Base-by-base conservation (phyloP, 2,329 filamentous ascomycete species). In the Colletotrichum neosansevieriae region DNA sequence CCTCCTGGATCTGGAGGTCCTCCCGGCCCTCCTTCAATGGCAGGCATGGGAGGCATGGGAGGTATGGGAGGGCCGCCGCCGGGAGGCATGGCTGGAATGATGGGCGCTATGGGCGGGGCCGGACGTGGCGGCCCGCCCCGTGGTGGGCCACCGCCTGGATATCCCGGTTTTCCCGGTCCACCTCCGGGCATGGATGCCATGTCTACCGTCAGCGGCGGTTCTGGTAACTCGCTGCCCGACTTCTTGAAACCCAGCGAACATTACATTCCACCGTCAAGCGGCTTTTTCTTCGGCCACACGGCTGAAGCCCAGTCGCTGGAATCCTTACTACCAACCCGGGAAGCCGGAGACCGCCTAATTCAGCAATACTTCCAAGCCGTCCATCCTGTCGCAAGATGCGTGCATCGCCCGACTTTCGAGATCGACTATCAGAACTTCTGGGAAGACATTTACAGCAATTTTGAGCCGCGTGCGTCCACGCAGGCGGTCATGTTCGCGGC, bases 401-500 rank as follows among this genome's bases (percentile, higher is more conserved):
- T 93, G 1, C 91, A 94, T 75, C 83, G 87, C 21, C 88, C 89
- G 1, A 88, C 88, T 0, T 91, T 94, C 67, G 86, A 92, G 74
- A 80, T 80, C 17, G 84, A 89, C 50, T 94, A 93, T 73, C 77
- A 83, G 2, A 77, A 79, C 1, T 93, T 94, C 73, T 93, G 91
- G 89, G 83, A 85, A 4, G 84, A 88, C 49, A 83, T 92, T 38
- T 79, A 80, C 10, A 79, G 83, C 9, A 86, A 87, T 3, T 83
- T 86, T 45, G 89, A 93, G 76, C 91, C 91, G 7, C 81, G 86
- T 2, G 79, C 84, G 19, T 90, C 91, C 4, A 82, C 88, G 12
- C 91, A 93, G 76, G 89, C 91, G 1, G 80, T 93, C 24, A 82
- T 94, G 0, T 92, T 93, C 74, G 88, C 90, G 0, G 86, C 87